Conservation (phyloP, 495 filamentous ascomycete genomes). For the Aspergillus mulundensis region DNA sequence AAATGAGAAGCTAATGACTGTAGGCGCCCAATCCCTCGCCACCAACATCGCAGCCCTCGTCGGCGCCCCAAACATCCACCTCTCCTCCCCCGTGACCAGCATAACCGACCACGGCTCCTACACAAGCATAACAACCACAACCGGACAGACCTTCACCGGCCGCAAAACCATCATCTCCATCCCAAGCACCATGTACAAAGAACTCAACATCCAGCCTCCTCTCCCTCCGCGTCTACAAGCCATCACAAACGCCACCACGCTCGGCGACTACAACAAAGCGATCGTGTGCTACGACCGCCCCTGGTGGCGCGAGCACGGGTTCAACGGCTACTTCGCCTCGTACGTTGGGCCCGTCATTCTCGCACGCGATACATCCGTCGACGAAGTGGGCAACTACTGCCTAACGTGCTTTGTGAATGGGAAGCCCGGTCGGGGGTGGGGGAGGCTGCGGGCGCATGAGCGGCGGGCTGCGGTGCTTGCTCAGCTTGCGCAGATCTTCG, state of each 20-base stretch:
- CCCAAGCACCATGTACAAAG: conserved; percentile 29
- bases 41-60: conserved; percentile 22
- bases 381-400: conserved; percentile 25
- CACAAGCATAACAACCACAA: conserved; percentile 1
- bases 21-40: conserved; percentile 27
- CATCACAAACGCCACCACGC: conserved; percentile 12
- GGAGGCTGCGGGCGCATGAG: conserved; percentile 8
- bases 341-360: conserved; percentile 32
- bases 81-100: conserved; percentile 19
- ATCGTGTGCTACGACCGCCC: conserved; percentile 31
- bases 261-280: conserved; percentile 36
- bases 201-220: conserved; percentile 29
- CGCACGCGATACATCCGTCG: conserved; percentile 34
- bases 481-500: conserved; percentile 6
- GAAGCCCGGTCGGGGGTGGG: conserved; percentile 24
- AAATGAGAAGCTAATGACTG: too few species aligned
- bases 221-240: conserved; percentile 19
- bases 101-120: neutral
- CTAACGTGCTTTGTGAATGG: conserved; percentile 41
- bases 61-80: conserved; percentile 15
- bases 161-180: conserved; percentile 36
- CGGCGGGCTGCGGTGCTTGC: conserved; percentile 9
- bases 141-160: conserved; percentile 12
- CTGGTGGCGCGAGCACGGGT: conserved; percentile 36
- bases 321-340: conserved; percentile 29